phyloP scores from a whole-genome alignment of 371 early-diverging fungal species.

The Phascolomyces articulosus region DNA sequence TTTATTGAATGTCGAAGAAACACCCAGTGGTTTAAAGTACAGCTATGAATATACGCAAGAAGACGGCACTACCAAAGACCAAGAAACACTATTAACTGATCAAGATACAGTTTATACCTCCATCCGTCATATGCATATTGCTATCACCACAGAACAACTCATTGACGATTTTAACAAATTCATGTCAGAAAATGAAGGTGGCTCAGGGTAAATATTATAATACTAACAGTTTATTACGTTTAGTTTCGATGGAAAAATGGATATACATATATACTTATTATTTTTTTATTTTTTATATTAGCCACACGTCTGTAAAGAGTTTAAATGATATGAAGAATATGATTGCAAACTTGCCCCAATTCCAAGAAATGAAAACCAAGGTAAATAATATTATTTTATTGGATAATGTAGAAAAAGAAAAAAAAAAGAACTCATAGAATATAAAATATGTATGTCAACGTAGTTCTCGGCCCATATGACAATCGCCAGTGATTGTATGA shows the following conservation, averaged over 20 bases:
- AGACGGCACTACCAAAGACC: conserved; percentile 52
- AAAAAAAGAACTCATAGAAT: background rate
- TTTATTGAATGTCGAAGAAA: conserved; percentile 74
- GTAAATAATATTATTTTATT: conserved; percentile 27
- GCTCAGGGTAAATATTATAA: conserved; percentile 32
- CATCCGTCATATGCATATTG: conserved; percentile 93
- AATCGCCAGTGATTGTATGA: conserved; percentile 89
- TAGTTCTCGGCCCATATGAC: conserved; percentile 92
- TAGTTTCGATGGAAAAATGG: no score
- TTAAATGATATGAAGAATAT: conserved; percentile 90
- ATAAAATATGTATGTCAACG: background rate
- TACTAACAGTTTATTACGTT: background rate
- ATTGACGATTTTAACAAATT: conserved; percentile 83
- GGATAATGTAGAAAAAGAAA: background rate
- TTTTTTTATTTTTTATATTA: conserved; percentile 15
- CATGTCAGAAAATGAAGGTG: conserved; percentile 58
- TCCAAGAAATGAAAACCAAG: conserved; percentile 87
- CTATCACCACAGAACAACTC: conserved; percentile 85
- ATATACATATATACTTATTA: no score
- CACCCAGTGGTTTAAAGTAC: conserved; percentile 61
- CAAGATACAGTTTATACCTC: conserved; percentile 77
- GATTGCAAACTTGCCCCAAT: conserved; percentile 89
- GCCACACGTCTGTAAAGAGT: conserved; percentile 60
- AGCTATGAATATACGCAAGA: conserved; percentile 63
- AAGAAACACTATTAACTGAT: conserved; percentile 70